Percentiles rank a stretch among this genome's conserved stretches.
Evolutionary conservation across 2,329 filamentous ascomycete genomes (phyloP).

Genomic region (Pseudocercospora eumusae): DNA sequence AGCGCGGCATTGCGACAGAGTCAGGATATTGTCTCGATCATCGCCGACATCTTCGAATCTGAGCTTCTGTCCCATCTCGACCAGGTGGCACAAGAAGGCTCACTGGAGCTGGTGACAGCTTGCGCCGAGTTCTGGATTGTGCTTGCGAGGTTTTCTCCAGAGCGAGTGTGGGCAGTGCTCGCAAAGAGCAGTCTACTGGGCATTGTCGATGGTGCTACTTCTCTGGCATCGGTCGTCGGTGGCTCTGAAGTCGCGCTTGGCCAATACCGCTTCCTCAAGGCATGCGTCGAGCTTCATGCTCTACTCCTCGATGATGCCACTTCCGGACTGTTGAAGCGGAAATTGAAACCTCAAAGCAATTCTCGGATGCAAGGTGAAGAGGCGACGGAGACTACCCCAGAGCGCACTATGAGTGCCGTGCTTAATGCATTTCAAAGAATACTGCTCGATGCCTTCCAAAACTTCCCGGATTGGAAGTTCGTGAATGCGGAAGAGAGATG

Average conservation of each 20-base stretch:
- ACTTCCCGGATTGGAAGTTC: constrained; percentile 83
- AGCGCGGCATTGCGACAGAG: constrained; percentile 52
- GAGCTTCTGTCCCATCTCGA: constrained; percentile 54
- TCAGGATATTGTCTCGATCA: constrained; percentile 73
- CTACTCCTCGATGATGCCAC: constrained; percentile 75
- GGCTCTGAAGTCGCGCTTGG: constrained; percentile 76
- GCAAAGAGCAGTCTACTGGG: constrained; percentile 78
- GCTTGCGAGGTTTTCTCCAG: constrained; percentile 70
- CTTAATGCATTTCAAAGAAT: constrained; percentile 72
- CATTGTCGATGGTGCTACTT: constrained; percentile 72
- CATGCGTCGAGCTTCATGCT: constrained; percentile 72
- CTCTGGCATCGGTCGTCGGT: constrained; percentile 76
- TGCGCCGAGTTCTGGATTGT: constrained; percentile 80
- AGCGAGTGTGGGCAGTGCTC: constrained; percentile 86
- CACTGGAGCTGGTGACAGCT: constrained; percentile 67
- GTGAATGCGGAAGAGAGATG: constrained; percentile 66
- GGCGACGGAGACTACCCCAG: constrained; percentile 71
- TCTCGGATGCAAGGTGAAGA: constrained; percentile 37
- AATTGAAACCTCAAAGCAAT: constrained; percentile 31
- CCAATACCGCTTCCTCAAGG: constrained; percentile 74
- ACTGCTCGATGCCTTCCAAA: constrained; percentile 81
- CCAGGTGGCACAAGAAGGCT: constrained; percentile 62
- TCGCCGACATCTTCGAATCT: constrained; percentile 83
- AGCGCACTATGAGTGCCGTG: constrained; percentile 72
- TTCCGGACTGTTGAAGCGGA: constrained; percentile 66